Base-by-base conservation (phyloP, 2,329 filamentous ascomycete species). In the Botrytis byssoidea region DNA sequence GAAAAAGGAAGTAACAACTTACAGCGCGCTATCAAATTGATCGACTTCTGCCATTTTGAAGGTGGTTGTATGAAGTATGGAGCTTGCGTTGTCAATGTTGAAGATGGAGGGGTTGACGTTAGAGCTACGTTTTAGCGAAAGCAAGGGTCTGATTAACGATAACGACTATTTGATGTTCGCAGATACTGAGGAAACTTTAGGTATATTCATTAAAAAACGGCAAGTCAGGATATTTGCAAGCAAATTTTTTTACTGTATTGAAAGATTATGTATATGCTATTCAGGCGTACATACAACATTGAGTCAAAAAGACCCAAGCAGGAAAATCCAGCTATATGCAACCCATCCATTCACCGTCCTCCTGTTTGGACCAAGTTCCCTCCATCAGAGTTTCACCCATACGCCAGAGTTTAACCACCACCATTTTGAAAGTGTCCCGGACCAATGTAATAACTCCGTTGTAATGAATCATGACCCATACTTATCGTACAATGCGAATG, bases 1-100 rank as follows among this genome's bases (percentile, higher is more conserved):
- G 48, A 44, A 25, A 25, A 59, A 46, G 10, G 16, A 37, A 18
- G 20, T 1, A 48, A 10, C 40, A 37, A 74, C 80, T 77, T 80
- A 82, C 81, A 82, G 79, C 44, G 81, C 81, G 70, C 81, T 82
- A 65, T 82, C 81, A 71, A 81, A 81, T 76, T 81, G 81, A 68
- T 80, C 80, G 61, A 76, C 74, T 74, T 81, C 80, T 74, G 80
- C 77, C 80, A 81, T 81, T 69, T 75, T 80, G 65, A 70, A 51
- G n/a, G 55, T 70, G 75, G 74, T 72, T 73, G 74, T 74, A 70
- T 59, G 67, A 66, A 57, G 60, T 71, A 73, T 68, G 63, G 51
- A 61, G 64, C 51, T 73, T 69, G 65, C 55, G 57, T 69, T 69
- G 70, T 73, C 64, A 72, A 68, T 64, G 64, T 57, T 61, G 48